phyloP scores from a whole-genome alignment of 768 basidiomycete genomes.

The Fomitopsis pulvina region DNA sequence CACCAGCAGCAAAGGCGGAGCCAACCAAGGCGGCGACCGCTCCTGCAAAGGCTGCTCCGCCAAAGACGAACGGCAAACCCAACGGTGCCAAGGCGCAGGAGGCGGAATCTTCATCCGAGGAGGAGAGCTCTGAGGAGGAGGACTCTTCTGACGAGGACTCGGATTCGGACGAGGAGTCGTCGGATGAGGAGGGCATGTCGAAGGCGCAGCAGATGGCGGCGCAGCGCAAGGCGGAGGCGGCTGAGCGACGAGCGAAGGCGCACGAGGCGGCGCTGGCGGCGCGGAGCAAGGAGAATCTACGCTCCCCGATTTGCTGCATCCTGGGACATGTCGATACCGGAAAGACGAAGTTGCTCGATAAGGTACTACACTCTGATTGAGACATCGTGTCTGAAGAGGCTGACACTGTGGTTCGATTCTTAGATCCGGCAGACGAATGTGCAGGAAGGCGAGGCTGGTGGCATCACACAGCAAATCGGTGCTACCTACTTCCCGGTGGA shows the following conservation, averaged over 20 bases:
- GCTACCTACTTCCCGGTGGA: conserved; percentile 98
- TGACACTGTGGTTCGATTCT: background rate
- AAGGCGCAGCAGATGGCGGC: conserved; percentile 58
- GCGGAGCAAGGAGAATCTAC: conserved; percentile 81
- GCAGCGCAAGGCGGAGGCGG: conserved; percentile 79
- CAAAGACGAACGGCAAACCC: conserved; percentile 10
- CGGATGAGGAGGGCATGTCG: conserved; percentile 56
- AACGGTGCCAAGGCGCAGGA: conserved; percentile 3
- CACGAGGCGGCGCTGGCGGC: conserved; percentile 83
- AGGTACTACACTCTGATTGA: conserved; percentile 44
- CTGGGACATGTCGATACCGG: conserved; percentile 99
- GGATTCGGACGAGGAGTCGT: conserved; percentile 35
- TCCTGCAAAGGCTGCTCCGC: conserved; percentile 18
- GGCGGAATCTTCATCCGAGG: conserved; percentile 15
- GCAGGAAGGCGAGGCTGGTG: conserved; percentile 98
- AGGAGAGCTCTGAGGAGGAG: conserved; percentile 12
- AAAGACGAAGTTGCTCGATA: conserved; percentile 96
- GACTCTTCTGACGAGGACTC: conserved; percentile 26
- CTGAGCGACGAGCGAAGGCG: conserved; percentile 68
- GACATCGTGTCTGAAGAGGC: background rate
- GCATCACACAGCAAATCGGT: conserved; percentile 99
- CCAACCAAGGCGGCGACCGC: conserved; percentile 14
- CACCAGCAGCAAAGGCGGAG: conserved; percentile 19
- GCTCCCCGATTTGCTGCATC: conserved; percentile 98
- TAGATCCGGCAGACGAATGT: conserved; percentile 99